Conservation (phyloP, 2,329 filamentous ascomycete genomes). For the Colletotrichum sp. region DNA sequence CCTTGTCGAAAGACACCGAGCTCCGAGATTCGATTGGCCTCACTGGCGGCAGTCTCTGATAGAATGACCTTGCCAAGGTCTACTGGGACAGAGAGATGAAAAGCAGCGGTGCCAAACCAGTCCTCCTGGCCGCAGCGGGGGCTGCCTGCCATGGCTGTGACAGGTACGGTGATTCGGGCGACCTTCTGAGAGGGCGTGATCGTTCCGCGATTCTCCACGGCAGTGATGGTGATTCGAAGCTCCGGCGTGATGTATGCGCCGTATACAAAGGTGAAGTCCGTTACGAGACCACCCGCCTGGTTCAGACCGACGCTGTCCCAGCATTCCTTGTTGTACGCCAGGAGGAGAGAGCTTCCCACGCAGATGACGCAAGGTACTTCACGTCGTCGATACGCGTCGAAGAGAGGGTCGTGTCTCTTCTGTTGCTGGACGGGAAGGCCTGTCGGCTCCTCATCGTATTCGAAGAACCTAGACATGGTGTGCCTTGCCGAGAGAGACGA, state of each 20-base stretch:
- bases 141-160: background rate
- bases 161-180: background rate
- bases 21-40: background rate
- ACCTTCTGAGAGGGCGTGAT: background rate
- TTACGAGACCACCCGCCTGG: rapidly evolving
- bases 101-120: background rate
- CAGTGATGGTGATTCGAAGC: background rate
- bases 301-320: background rate
- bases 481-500: background rate
- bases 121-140: background rate
- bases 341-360: background rate
- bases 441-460: background rate
- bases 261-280: background rate
- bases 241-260: background rate
- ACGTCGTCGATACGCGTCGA: background rate
- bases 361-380: background rate
- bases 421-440: background rate
- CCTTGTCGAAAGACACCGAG: background rate
- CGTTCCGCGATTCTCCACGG: background rate
- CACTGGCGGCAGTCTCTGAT: background rate
- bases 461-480: background rate
- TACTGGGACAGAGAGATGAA: background rate
- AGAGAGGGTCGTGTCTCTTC: background rate
- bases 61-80: background rate
- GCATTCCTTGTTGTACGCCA: background rate